Percentiles rank a stretch among this genome's conserved stretches.
Evolutionary conservation across 495 filamentous ascomycete species (phyloP).

Genomic region (Durotheca rogersii): DNA sequence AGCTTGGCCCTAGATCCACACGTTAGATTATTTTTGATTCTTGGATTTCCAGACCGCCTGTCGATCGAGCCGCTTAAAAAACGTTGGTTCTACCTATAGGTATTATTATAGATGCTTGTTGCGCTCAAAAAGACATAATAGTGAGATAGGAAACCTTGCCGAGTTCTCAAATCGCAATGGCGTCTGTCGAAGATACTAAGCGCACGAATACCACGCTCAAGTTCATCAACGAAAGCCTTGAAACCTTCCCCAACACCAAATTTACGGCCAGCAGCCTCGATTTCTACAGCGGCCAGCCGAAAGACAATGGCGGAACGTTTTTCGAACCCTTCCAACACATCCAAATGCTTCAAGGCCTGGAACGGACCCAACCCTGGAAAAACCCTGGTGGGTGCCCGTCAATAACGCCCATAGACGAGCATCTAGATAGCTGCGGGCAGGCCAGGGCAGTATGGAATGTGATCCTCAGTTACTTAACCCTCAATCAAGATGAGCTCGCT

Average conservation of each 20-base stretch:
- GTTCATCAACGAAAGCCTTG: not conserved
- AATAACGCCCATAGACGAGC: not conserved
- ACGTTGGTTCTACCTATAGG: no score
- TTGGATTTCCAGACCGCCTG: no score
- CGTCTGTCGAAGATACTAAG: not conserved
- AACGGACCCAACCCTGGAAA: not conserved
- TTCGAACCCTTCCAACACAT: not conserved
- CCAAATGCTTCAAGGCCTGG: not conserved
- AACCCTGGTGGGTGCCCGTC: not conserved
- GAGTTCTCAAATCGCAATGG: not conserved
- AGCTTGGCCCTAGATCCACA: no score
- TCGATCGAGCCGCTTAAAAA: no score
- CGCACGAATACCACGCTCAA: not conserved
- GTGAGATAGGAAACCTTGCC: not conserved
- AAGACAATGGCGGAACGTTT: not conserved
- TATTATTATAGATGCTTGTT: no score
- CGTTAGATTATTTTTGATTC: no score
- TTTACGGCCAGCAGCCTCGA: not conserved
- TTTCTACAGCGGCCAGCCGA: not conserved
- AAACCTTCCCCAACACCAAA: not conserved
- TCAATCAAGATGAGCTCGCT: not conserved
- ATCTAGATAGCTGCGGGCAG: not conserved
- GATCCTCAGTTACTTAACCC: not conserved
- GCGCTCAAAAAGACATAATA: not conserved
- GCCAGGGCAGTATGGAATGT: not conserved